Percentiles rank a stretch among this genome's conserved stretches.
phyloP scores from a whole-genome alignment of 2,329 filamentous ascomycete genomes.

The Cylindrodendrum hubeiense region DNA sequence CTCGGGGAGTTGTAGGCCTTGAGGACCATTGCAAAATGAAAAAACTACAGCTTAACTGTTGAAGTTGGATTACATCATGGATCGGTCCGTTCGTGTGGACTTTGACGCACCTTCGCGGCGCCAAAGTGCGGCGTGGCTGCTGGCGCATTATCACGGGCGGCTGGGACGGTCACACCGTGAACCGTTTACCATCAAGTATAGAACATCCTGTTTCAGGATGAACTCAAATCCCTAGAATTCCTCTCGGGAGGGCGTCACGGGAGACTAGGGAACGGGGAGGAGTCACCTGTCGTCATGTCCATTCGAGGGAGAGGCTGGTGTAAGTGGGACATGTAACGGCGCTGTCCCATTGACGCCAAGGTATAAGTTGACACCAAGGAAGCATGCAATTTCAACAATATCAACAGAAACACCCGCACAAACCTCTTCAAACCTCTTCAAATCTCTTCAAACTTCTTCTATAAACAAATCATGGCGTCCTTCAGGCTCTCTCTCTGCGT shows the following conservation, averaged over 20 bases:
- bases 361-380: conserved; percentile 3
- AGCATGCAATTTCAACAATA: neutral
- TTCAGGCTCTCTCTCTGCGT: conserved; percentile 33
- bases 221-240: conserved; percentile 30
- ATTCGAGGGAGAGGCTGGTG: conserved; percentile 31
- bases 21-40: neutral
- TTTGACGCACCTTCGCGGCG: conserved; percentile 3
- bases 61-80: neutral
- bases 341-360: conserved; percentile 1
- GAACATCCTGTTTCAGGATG: conserved; percentile 33
- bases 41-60: conserved; percentile 11
- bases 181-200: neutral
- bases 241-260: conserved; percentile 17
- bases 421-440: neutral
- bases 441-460: neutral
- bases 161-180: conserved; percentile 22
- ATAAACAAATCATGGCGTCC: conserved; percentile 31
- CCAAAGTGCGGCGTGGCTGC: conserved; percentile 20
- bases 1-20: neutral
- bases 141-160: conserved; percentile 35
- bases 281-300: conserved; percentile 28
- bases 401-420: neutral
- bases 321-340: conserved; percentile 31
- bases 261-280: conserved; percentile 7
- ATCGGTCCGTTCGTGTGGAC: conserved; percentile 1